These are phyloP conservation scores for Colletotrichum incanum DNA, from an alignment of 2,329 filamentous ascomycete species.

Conservation along the genomic window DNA sequence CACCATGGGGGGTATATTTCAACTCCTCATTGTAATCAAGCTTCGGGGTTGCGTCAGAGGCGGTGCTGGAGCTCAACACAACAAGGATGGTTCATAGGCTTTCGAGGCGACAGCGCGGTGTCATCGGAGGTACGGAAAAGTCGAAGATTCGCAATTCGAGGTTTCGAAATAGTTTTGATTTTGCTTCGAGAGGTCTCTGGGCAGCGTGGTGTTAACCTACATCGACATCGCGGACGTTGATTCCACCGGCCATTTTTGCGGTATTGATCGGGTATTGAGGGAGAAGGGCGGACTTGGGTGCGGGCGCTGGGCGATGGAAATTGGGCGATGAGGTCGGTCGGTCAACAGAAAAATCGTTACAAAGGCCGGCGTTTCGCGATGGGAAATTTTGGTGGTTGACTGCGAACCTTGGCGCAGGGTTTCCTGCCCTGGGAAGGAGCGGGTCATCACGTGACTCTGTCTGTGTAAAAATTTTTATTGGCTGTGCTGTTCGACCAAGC, in stretches of 20 bases:
- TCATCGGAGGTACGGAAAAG: conserved; percentile 25
- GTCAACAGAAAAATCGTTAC: background rate
- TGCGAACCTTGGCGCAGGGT: conserved; percentile 33
- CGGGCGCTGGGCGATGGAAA: conserved; percentile 41
- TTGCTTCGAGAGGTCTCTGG: conserved; percentile 20
- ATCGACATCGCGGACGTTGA: conserved; percentile 89
- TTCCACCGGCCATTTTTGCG: conserved; percentile 84
- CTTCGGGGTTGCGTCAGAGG: no score
- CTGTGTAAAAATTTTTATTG: background rate
- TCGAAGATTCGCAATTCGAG: conserved; percentile 15
- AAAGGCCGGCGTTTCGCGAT: conserved; percentile 32
- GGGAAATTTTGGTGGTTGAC: conserved; percentile 47
- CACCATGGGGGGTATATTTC: conserved; percentile 41
- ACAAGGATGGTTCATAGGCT: background rate
- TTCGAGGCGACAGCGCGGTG: conserved; percentile 19
- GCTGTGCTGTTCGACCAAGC: background rate
- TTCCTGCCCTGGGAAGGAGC: conserved; percentile 26
- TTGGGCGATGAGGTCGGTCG: conserved; percentile 48
- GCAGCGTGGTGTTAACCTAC: conserved; percentile 67
- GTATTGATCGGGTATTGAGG: conserved; percentile 58
- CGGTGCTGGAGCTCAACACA: background rate
- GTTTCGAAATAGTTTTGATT: conserved; percentile 13
- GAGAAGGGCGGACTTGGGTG: conserved; percentile 51
- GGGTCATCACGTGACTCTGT: background rate
- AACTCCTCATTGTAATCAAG: conserved; percentile 43